Conservation (phyloP, 306 rosid species). For the Datisca glomerata region DNA sequence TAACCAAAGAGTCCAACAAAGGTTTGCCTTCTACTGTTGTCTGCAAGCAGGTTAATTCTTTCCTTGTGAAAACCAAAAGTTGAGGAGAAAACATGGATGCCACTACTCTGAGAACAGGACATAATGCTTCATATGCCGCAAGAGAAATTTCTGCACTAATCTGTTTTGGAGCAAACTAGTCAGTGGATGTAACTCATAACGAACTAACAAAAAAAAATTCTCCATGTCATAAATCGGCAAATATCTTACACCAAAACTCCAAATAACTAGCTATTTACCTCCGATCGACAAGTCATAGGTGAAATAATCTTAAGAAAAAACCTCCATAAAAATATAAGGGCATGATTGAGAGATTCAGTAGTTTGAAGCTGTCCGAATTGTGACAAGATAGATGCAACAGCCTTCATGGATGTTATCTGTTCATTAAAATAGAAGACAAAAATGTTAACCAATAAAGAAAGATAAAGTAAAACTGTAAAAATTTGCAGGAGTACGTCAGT, state of each 20-base stretch:
- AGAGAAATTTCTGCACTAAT: conserved; percentile 64
- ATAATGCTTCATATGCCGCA: conserved; percentile 78
- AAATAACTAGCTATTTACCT: conserved; percentile 36
- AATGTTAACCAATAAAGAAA: conserved; percentile 9
- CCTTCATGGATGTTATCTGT: conserved; percentile 65
- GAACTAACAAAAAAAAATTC: conserved; percentile 6
- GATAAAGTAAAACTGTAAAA: too few relatives aligned
- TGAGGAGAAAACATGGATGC: conserved; percentile 38
- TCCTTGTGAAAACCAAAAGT: conserved; percentile 21
- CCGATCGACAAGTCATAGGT: conserved; percentile 42
- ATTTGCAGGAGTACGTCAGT: too few relatives aligned
- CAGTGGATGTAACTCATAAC: too few relatives aligned
- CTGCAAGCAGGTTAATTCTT: conserved; percentile 20
- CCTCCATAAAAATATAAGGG: conserved; percentile 53
- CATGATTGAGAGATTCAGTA: conserved; percentile 24
- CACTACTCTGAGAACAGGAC: conserved; percentile 48
- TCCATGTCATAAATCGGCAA: conserved; percentile 6
- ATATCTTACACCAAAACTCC: conserved; percentile 10
- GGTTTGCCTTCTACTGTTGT: conserved; percentile 33
- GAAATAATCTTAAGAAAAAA: conserved; percentile 60
- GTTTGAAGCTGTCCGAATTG: conserved; percentile 44
- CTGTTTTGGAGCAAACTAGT: conserved; percentile 31
- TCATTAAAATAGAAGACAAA: conserved; percentile 14
- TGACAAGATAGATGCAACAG: conserved; percentile 44
- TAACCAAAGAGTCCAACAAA: conserved; percentile 44